A percentile compares a stretch with the other conserved stretches of the same genome.
Conservation (phyloP, 306 rosid genomes). For the Luffa aegyptiaca region DNA sequence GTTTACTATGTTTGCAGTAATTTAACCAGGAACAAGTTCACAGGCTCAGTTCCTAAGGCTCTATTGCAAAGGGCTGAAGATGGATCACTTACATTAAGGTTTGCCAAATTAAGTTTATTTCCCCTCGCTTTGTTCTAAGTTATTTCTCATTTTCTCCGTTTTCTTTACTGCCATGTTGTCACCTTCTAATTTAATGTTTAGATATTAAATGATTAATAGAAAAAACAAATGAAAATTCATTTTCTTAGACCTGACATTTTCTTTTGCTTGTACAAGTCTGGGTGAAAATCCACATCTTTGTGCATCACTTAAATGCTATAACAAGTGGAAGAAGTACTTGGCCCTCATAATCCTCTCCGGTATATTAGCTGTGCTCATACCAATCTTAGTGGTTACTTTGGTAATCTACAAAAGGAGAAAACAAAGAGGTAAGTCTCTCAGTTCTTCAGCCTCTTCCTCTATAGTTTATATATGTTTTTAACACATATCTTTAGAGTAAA, state of each 20-base stretch:
- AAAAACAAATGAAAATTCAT: background rate
- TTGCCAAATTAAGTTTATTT: background rate
- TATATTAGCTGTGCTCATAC: constrained; percentile 3
- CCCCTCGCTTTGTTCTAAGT: background rate
- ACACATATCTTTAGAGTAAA: background rate
- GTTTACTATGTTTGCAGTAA: background rate
- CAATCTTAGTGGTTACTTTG: background rate
- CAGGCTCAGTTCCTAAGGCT: constrained; percentile 14
- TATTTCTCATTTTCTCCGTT: background rate
- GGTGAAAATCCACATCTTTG: constrained; percentile 16
- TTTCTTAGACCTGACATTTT: background rate
- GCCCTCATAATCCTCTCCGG: constrained; percentile 21
- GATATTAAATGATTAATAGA: background rate
- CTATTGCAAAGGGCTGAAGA: constrained; percentile 2
- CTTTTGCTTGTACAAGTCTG: constrained; percentile 10
- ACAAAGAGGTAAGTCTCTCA: background rate
- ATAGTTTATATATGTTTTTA: background rate
- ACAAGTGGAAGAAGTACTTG: constrained; percentile 6
- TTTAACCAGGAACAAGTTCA: constrained; percentile 14
- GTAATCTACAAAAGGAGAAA: constrained; percentile 7
- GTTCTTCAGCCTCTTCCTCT: background rate
- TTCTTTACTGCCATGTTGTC: background rate
- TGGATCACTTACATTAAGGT: constrained; percentile 6
- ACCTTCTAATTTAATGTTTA: background rate
- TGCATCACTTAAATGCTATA: background rate